Evolutionary conservation across 768 basidiomycete genomes (phyloP), one percentile per base, ranked within the genome.

Genomic region (Lactarius sanguifluus): DNA sequence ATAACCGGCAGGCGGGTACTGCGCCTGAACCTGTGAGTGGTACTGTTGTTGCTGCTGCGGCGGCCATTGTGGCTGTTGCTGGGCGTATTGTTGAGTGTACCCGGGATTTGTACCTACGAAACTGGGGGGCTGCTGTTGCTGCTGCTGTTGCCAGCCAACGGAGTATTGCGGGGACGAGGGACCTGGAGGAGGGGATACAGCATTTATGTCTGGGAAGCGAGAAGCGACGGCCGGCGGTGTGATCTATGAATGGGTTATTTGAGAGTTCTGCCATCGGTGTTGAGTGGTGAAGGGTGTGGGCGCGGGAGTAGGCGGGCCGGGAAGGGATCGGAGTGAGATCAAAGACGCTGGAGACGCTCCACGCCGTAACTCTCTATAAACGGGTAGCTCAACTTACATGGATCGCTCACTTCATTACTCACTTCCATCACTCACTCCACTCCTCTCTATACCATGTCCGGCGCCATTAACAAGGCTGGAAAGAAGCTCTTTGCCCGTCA

Each of bases 231-330:
- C 74, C 75, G 6, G 77, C 69, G 1, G 83, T 80, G 68, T 84
- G 83, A 57, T 81, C 79, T 72, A 86, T 77, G 76, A 92, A 91
- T 0, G 90, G 90, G 70, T 91, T 91, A 72, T 89, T 92, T 59
- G 80, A 78, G 57, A 79, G 72, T 10, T 77, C 77, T 30, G 74
- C 68, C 70, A 71, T 71, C 40, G 57, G 34, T 40, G 30, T 34
- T 9, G 34, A 8, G 38, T 30, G 56, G 56, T 13, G 25, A 12
- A 34, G 23, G 57, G 23, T 58, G 57, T 20, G 23, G 3, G 12
- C 12, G 9, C 30, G 57, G 50, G 25, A 25, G 23, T 15, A 8
- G 50, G 50, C 50, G 50, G 50, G 12, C 47, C 47, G 47, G 3
- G 38, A 40, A 15, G 15, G 13, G 13, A 8, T 38, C 36, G 36